Percentiles rank a stretch among this genome's conserved stretches.
phyloP scores from a whole-genome alignment of 164 flowering plant genomes.

The Saururus chinensis region DNA sequence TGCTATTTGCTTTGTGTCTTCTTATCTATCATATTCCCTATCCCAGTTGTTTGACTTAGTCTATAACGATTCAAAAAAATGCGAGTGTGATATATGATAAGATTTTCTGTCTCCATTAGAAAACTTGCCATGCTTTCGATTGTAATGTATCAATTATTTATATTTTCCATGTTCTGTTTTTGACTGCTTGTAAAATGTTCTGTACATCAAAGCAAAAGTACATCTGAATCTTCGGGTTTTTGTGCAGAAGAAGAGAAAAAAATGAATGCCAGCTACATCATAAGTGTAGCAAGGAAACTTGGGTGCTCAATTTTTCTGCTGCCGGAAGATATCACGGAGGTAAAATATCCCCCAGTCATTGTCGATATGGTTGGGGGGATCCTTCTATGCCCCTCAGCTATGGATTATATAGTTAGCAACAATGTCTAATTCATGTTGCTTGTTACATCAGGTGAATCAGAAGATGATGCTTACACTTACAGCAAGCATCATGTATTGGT shows the following conservation, averaged over 20 bases:
- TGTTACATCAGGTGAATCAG: conserved; percentile 62
- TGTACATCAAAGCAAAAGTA: not conserved
- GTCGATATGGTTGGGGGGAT: not conserved
- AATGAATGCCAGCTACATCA: conserved; percentile 84
- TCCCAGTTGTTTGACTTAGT: too few relatives aligned
- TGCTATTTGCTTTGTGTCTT: too few relatives aligned
- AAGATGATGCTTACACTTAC: conserved; percentile 89
- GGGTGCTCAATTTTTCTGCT: conserved; percentile 87
- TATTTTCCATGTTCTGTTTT: not conserved
- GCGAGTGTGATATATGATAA: too few relatives aligned
- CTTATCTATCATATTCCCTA: too few relatives aligned
- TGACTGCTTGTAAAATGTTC: not conserved
- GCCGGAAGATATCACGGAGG: conserved; percentile 92
- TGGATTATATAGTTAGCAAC: too few relatives aligned
- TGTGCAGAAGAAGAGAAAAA: conserved; percentile 68
- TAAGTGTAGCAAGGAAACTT: conserved; percentile 84
- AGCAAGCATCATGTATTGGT: conserved; percentile 89
- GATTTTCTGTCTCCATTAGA: too few relatives aligned
- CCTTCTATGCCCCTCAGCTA: not conserved
- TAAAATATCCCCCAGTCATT: conserved; percentile 8
- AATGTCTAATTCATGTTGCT: not conserved
- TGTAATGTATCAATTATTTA: too few relatives aligned
- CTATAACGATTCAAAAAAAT: too few relatives aligned
- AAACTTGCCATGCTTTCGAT: too few relatives aligned
- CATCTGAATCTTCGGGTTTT: not conserved